Percentiles rank a stretch among this genome's conserved stretches.
Conservation (phyloP, 2,329 filamentous ascomycete genomes). For the Colletotrichum aenigma region DNA sequence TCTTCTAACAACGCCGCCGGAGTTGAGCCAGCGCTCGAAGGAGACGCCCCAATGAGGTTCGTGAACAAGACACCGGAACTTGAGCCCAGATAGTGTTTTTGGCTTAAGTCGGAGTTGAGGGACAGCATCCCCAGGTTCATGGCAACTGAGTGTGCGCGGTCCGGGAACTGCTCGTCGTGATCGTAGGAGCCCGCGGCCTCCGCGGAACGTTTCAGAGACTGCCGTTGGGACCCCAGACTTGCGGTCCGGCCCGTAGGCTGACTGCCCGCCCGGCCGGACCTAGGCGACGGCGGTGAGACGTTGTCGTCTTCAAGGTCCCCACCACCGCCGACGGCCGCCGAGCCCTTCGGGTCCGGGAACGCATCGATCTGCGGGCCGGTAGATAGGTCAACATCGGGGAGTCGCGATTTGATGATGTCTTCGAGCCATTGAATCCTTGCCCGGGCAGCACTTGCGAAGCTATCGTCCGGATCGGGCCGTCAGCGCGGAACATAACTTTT, state of each 20-base stretch:
- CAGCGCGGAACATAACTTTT: background rate
- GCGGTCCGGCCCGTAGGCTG: background rate
- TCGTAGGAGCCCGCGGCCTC: slow-evolving; percentile 39
- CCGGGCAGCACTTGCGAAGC: slow-evolving; percentile 27
- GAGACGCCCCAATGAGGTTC: slow-evolving; percentile 26
- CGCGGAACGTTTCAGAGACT: background rate
- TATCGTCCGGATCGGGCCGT: background rate
- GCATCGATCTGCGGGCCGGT: slow-evolving; percentile 29
- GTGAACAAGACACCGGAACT: slow-evolving; percentile 40
- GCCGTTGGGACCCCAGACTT: background rate
- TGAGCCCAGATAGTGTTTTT: slow-evolving; percentile 40
- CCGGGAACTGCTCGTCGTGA: slow-evolving; percentile 51
- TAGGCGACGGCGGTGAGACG: background rate
- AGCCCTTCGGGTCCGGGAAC: slow-evolving; percentile 18
- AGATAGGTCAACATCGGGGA: slow-evolving; percentile 32
- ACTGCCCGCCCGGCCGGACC: background rate
- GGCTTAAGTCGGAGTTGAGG: slow-evolving; percentile 39
- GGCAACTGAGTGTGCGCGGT: slow-evolving; percentile 47
- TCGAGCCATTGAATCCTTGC: slow-evolving; percentile 38
- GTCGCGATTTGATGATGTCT: slow-evolving; percentile 27
- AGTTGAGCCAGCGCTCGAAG: slow-evolving; percentile 3
- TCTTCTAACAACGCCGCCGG: background rate
- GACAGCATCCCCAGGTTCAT: slow-evolving; percentile 39
- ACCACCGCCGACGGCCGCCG: background rate
- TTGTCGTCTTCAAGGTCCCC: slow-evolving; percentile 10